Evolutionary conservation across 2,329 filamentous ascomycete genomes (phyloP).

Genomic region (Coniochaeta prunicola): DNA sequence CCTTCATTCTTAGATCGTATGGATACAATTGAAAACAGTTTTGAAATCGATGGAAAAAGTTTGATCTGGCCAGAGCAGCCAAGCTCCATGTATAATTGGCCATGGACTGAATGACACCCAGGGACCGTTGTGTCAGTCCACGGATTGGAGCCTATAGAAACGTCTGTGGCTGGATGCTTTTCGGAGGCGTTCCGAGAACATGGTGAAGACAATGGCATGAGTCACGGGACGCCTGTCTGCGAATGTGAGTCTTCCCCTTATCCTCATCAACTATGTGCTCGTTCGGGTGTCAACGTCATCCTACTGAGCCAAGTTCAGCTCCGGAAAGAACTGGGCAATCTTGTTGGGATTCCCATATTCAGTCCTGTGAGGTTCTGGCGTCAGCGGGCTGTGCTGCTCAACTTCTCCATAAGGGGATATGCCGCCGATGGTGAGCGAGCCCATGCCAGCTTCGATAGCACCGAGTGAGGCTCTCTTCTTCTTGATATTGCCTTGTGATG

Average conservation of each 20-base stretch:
- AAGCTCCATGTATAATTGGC: background rate
- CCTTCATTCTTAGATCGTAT: background rate
- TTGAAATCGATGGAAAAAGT: background rate
- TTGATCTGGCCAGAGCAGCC: background rate
- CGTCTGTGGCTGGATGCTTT: too few relatives aligned
- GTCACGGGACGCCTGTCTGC: too few relatives aligned
- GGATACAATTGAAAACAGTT: background rate
- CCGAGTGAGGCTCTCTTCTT: constrained; percentile 27
- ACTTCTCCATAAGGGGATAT: constrained; percentile 13
- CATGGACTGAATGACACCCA: background rate
- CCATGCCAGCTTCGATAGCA: constrained; percentile 13
- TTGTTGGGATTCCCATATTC: constrained; percentile 29
- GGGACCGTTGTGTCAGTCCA: background rate
- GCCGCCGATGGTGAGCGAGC: constrained; percentile 4
- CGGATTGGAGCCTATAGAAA: background rate
- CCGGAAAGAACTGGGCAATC: constrained; percentile 29
- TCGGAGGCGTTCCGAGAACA: too few relatives aligned
- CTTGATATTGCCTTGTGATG: constrained; percentile 29
- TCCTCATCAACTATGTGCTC: too few relatives aligned
- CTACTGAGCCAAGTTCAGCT: constrained; percentile 18
- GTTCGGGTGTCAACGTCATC: background rate
- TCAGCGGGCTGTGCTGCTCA: constrained; percentile 12
- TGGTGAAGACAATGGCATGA: too few relatives aligned
- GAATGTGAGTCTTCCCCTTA: too few relatives aligned
- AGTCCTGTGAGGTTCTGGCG: constrained; percentile 20